phyloP scores from a whole-genome alignment of 176 grass and related monocot genomes.

The Eragrostis curvula region DNA sequence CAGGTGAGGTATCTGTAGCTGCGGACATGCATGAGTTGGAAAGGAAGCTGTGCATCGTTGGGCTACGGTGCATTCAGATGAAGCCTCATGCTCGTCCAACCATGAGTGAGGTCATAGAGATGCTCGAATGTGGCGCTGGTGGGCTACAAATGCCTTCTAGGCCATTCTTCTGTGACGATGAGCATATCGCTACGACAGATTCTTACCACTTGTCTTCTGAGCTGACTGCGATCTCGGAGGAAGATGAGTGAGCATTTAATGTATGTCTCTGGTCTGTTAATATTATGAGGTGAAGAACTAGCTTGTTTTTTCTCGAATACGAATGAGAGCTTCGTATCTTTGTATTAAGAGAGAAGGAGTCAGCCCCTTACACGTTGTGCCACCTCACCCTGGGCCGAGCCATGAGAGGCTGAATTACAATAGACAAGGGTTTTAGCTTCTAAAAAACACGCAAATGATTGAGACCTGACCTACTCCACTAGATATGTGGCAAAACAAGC shows the following conservation, averaged over 20 bases:
- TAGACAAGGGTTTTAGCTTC: no score
- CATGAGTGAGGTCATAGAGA: conserved; percentile 50
- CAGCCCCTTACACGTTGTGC: no score
- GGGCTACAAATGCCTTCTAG: conserved; percentile 38
- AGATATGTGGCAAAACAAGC: no score
- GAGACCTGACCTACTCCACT: no score
- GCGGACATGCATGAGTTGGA: conserved; percentile 30
- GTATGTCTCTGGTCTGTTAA: background rate
- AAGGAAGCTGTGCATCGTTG: conserved; percentile 47
- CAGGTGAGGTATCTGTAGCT: background rate
- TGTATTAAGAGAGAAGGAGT: no score
- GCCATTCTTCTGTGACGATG: conserved; percentile 44
- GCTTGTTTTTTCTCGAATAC: no score
- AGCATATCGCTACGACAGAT: background rate
- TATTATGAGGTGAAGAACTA: background rate
- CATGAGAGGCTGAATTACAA: no score
- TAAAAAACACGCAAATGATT: no score
- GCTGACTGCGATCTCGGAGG: background rate
- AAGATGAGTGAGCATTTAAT: background rate
- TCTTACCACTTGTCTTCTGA: conserved; percentile 1
- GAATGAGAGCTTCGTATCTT: no score
- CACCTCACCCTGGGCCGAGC: no score
- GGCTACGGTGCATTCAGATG: conserved; percentile 51
- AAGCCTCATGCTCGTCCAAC: conserved; percentile 30
- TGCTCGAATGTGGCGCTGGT: conserved; percentile 29